A percentile compares a stretch with the other conserved stretches of the same genome.
Conservation (phyloP, 2,329 filamentous ascomycete species). For the Botryotinia globosa region DNA sequence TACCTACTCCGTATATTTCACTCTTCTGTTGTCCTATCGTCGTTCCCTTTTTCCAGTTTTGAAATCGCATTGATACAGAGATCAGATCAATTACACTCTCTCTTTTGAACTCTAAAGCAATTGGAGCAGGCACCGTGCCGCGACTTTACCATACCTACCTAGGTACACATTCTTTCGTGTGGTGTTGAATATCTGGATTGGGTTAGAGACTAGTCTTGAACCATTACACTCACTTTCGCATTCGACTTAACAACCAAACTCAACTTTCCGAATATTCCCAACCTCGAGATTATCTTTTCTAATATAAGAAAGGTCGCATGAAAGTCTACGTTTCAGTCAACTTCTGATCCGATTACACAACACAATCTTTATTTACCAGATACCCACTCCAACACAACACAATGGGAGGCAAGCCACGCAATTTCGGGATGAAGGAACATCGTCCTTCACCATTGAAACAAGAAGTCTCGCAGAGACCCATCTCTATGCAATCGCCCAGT, state of each 20-base stretch:
- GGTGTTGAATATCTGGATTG: constrained; percentile 3
- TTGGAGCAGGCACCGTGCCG: not conserved
- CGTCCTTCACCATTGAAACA: constrained; percentile 38
- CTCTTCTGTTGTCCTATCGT: not conserved
- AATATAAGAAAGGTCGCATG: not conserved
- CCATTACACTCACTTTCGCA: not conserved
- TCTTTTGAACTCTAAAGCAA: not conserved
- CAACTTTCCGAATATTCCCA: not conserved
- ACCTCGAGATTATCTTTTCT: not conserved
- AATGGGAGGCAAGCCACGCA: constrained; percentile 31
- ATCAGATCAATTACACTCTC: not conserved
- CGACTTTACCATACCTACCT: not conserved
- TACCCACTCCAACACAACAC: not conserved
- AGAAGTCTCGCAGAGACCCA: constrained; percentile 25
- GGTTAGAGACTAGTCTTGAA: not conserved
- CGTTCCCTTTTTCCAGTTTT: not conserved
- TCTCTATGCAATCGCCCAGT: constrained; percentile 22
- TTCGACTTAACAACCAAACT: not conserved
- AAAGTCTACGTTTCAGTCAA: not conserved
- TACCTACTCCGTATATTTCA: not conserved
- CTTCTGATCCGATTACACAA: not conserved
- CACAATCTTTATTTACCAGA: not conserved
- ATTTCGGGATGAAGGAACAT: constrained; percentile 24
- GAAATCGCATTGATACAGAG: not conserved
- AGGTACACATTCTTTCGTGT: not conserved